Evolutionary conservation across 2,329 filamentous ascomycete species (phyloP), one percentile per base, ranked within the genome.

Genomic region (Hyphodiscus sp.): DNA sequence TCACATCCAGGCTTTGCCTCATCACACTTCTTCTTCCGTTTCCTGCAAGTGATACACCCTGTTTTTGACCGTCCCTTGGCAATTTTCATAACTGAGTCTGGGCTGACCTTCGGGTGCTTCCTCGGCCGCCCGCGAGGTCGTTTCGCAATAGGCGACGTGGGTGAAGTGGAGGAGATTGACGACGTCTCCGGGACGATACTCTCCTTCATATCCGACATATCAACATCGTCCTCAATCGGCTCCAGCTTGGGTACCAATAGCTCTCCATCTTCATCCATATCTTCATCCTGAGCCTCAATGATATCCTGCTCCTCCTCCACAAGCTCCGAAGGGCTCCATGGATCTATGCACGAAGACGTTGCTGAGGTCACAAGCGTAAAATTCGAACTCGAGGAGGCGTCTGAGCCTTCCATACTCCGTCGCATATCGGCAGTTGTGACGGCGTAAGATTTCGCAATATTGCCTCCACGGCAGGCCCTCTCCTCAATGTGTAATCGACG

Each of bases 71-170:
- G 75, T 19, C 88, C 89, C 68, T 95, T 95, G 54, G 88, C 83
- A 49, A 88, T 73, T 67, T 94, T 95, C 64, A 79, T 81, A 48
- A 82, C 71, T 18, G 76, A 71, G 16, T 74, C 65, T 38, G 79
- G 76, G 1, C 82, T 78, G 8, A 77, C 73, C 20, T 77, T 78
- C 18, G 87, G 73, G 41, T 89, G 83, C 73, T 95, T 95, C 69
- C 90, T 80, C 49, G 91, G 91, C 51, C 91, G 80, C 33, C 91
- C 91, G 65, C 91, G 81, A 62, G 85, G 85, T 64, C 86, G 77
- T 71, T 86, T 86, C n/a, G 47, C 41, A 16, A 53, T 53, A 16
- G 57, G 50, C 16, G 61, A 55, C 16, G 52, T 60, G 19, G 55
- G 47, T 8, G 43, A 48, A 9, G 23, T n/a, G 30, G 50, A 10